Percentiles rank a stretch among this genome's conserved stretches.
phyloP scores from a whole-genome alignment of 176 grass and related monocot genomes.

The Oryza nivara region DNA sequence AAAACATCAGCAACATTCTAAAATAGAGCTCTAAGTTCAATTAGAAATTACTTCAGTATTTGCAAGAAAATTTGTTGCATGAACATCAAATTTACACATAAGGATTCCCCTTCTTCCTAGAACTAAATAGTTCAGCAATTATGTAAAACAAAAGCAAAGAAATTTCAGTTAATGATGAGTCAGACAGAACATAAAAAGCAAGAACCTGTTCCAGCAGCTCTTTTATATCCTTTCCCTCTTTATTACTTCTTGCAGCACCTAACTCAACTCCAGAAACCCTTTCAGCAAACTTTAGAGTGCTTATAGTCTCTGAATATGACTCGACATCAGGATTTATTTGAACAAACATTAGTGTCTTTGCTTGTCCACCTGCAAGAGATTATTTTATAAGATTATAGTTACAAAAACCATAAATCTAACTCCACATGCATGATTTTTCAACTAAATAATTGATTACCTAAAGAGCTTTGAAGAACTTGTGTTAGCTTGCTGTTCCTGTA shows the following conservation, averaged over 20 bases:
- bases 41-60: background rate
- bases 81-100: conserved; percentile 26
- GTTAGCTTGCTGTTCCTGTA: conserved; percentile 97
- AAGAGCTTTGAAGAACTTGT: conserved; percentile 97
- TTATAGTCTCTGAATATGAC: conserved; percentile 91
- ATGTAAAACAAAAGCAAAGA: background rate
- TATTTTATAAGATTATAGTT: conserved; percentile 26
- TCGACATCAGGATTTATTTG: conserved; percentile 97
- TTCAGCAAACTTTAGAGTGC: conserved; percentile 95
- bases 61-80: conserved; percentile 1
- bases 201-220: conserved; percentile 88
- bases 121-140: background rate
- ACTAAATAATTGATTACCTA: conserved; percentile 58
- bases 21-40: background rate
- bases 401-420: conserved; percentile 6
- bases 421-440: conserved; percentile 20
- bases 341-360: conserved; percentile 98
- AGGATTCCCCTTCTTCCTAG: background rate
- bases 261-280: conserved; percentile 95
- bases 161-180: background rate
- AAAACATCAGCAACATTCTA: conserved; percentile 2
- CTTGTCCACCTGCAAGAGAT: conserved; percentile 78
- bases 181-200: background rate
- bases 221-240: conserved; percentile 94
- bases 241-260: conserved; percentile 92